A percentile compares a stretch with the other conserved stretches of the same genome.
Evolutionary conservation across 352 stramenopile species (phyloP).

Genomic region (Phytophthora megakarya): DNA sequence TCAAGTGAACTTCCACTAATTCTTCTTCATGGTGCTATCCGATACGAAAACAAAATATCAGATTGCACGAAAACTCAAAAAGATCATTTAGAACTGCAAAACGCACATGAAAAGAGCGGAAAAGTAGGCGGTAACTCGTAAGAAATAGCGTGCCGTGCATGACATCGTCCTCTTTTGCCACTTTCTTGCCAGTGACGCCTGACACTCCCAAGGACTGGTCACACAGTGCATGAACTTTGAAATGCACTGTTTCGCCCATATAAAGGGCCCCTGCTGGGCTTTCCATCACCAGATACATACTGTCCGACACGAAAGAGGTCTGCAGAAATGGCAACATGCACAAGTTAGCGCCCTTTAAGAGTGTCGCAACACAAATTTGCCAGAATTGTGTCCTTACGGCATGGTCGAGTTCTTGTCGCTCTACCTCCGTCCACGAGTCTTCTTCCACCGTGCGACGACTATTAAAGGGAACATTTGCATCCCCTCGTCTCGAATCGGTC

Average conservation of each 20-base stretch:
- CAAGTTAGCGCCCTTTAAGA: slow-evolving; percentile 1
- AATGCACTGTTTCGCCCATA: slow-evolving; percentile 66
- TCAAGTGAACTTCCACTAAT: slow-evolving; percentile 67
- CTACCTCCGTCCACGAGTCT: slow-evolving; percentile 86
- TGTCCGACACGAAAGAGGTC: slow-evolving; percentile 79
- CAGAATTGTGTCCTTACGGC: slow-evolving; percentile 47
- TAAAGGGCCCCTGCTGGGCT: slow-evolving; percentile 59
- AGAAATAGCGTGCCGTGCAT: slow-evolving; percentile 78
- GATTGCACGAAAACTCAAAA: slow-evolving; percentile 5
- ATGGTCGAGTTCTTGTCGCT: slow-evolving; percentile 79
- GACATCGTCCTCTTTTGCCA: slow-evolving; percentile 19
- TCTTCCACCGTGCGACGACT: slow-evolving; percentile 55
- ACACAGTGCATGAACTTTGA: slow-evolving; percentile 75
- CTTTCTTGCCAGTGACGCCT: slow-evolving; percentile 28
- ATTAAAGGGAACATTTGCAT: slow-evolving; percentile 9
- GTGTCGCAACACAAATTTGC: slow-evolving; percentile 12
- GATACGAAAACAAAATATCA: slow-evolving; percentile 7
- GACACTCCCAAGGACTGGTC: slow-evolving; percentile 56
- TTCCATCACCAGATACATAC: slow-evolving; percentile 83
- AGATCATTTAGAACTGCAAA: slow-evolving; percentile 9
- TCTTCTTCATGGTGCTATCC: slow-evolving; percentile 46
- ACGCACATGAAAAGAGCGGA: slow-evolving; percentile 72
- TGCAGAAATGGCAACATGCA: slow-evolving; percentile 25
- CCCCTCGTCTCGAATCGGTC: slow-evolving; percentile 5
- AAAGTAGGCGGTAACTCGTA: slow-evolving; percentile 73